Evolutionary conservation across 108 stramenopile genomes (phyloP).

Genomic region (Asterionellopsis glacialis): DNA sequence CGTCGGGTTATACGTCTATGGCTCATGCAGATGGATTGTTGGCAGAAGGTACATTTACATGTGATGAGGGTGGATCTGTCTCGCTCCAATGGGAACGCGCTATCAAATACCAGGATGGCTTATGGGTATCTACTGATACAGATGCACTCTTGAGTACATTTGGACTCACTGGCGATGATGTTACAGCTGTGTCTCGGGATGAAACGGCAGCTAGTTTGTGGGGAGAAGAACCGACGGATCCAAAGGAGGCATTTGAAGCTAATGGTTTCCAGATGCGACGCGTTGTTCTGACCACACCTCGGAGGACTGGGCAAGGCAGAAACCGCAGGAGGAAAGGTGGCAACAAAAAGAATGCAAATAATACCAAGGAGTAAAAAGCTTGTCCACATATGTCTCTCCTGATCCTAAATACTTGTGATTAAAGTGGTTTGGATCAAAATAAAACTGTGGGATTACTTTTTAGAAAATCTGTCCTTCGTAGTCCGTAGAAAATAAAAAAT

Average conservation of each 20-base stretch:
- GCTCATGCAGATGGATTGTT: constrained; percentile 52
- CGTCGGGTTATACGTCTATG: constrained; percentile 53
- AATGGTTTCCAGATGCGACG: constrained; percentile 73
- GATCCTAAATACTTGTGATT: no score
- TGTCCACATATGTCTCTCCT: no score
- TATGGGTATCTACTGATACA: constrained; percentile 36
- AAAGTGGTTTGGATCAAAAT: no score
- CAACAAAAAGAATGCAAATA: no score
- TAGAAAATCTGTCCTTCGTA: no score
- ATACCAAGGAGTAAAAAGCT: no score
- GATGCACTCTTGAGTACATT: constrained; percentile 6
- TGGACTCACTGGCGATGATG: constrained; percentile 28
- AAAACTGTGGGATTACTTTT: no score
- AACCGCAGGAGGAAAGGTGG: background rate
- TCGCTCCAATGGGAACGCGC: constrained; percentile 50
- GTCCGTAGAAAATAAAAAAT: no score
- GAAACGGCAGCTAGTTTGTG: constrained; percentile 65
- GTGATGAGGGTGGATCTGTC: constrained; percentile 39
- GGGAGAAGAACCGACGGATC: constrained; percentile 66
- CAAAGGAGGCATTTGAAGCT: constrained; percentile 53
- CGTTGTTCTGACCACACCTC: constrained; percentile 49
- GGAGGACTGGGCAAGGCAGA: background rate
- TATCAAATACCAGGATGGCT: constrained; percentile 37
- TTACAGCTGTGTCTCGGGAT: constrained; percentile 36
- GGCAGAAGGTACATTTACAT: constrained; percentile 66